These are phyloP conservation scores for Quercus rubra DNA, from an alignment of 306 rosid species.

Conservation along the genomic window DNA sequence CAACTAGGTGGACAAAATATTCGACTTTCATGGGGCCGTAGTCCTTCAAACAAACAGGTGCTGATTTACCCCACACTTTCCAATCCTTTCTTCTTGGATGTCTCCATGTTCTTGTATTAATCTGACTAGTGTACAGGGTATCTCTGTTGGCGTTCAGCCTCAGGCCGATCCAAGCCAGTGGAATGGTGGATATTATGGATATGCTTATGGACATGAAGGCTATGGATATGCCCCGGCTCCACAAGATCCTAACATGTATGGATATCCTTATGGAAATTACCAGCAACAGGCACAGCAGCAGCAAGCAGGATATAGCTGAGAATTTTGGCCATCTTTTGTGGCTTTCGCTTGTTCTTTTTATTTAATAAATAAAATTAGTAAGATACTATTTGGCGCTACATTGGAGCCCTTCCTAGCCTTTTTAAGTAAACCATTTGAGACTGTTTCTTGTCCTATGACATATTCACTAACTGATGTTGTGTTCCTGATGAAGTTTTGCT, in stretches of 20 bases:
- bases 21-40: conserved; percentile 98
- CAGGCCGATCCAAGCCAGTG: conserved; percentile 75
- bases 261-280: conserved; percentile 68
- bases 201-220: conserved; percentile 68
- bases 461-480: neutral
- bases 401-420: neutral
- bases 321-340: neutral
- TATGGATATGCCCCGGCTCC: conserved; percentile 76
- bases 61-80: neutral
- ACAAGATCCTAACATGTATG: conserved; percentile 85
- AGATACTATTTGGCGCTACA: conserved; percentile 15
- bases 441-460: neutral
- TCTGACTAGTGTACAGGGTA: neutral
- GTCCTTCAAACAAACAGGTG: conserved; percentile 96
- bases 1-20: conserved; percentile 81
- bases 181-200: conserved; percentile 80
- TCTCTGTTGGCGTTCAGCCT: conserved; percentile 29
- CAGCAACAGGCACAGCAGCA: conserved; percentile 84
- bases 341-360: conserved; percentile 1
- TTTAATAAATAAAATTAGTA: conserved; percentile 15
- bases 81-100: neutral
- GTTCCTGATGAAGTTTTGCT: neutral
- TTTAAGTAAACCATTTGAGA: neutral
- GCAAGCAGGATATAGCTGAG: conserved; percentile 71
- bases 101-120: neutral